phyloP scores from a whole-genome alignment of 805 yeast species.

The Deakozyma indianensis region DNA sequence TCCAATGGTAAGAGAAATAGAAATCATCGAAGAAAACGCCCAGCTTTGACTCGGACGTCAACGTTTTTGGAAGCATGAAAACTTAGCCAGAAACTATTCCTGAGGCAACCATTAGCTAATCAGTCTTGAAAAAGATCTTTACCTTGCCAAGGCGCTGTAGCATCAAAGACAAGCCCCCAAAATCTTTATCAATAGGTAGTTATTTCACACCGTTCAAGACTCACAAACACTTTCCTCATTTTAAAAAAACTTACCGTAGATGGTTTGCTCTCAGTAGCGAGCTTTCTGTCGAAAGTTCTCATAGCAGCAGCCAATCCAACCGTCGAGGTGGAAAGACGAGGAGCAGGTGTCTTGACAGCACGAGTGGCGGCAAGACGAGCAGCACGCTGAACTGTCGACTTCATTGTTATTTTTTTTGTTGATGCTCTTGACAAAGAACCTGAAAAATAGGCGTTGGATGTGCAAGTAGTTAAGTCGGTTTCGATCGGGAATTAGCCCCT shows the following conservation, averaged over 20 bases:
- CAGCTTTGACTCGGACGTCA: no score
- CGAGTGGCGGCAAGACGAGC: neutral
- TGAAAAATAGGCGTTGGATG: neutral
- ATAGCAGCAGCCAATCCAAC: conserved; percentile 1
- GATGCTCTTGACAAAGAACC: neutral
- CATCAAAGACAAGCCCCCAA: no score
- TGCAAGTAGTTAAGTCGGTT: neutral
- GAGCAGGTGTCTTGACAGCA: neutral
- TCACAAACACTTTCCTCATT: no score
- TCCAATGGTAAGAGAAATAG: no score
- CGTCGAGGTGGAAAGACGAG: neutral
- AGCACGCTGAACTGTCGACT: neutral
- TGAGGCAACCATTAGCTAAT: no score
- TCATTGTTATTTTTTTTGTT: neutral
- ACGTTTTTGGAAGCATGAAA: no score
- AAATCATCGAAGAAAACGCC: no score
- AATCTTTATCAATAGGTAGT: no score
- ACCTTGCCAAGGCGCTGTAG: no score
- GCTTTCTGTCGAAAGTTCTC: conserved; percentile 1
- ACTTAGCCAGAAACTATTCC: no score
- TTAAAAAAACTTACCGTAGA: neutral
- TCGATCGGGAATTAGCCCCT: neutral
- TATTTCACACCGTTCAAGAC: no score
- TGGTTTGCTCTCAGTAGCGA: neutral
- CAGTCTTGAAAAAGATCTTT: no score